Percentiles rank a stretch among this genome's conserved stretches.
phyloP scores from a whole-genome alignment of 2,329 filamentous ascomycete species.

The Colletotrichum cordylinicola region DNA sequence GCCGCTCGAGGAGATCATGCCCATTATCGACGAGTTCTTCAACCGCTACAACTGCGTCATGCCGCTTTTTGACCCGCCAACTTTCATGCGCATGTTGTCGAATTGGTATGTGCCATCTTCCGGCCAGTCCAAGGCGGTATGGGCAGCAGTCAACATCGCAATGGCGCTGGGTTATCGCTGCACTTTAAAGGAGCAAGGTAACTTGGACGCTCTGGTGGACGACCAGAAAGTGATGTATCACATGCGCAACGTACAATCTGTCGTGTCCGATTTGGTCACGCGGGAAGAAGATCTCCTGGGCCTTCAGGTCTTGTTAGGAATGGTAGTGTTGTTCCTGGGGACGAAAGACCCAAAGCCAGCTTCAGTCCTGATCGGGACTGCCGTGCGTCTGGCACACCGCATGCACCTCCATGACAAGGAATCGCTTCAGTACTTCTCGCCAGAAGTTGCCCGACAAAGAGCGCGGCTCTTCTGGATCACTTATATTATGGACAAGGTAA shows the following conservation, averaged over 20 bases:
- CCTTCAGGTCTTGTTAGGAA: slow-evolving; percentile 42
- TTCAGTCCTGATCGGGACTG: slow-evolving; percentile 42
- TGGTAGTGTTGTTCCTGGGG: slow-evolving; percentile 43
- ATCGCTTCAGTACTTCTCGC: slow-evolving; percentile 26
- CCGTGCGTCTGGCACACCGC: slow-evolving; percentile 42
- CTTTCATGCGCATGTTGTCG: slow-evolving; percentile 40
- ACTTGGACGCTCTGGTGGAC: slow-evolving; percentile 21
- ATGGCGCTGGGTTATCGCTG: slow-evolving; percentile 40
- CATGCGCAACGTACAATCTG: slow-evolving; percentile 42
- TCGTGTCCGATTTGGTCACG: slow-evolving; percentile 42
- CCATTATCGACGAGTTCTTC: slow-evolving; percentile 43
- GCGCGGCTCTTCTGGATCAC: slow-evolving; percentile 46
- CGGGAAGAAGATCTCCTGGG: slow-evolving; percentile 42
- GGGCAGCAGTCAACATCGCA: slow-evolving; percentile 45
- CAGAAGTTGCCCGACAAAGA: slow-evolving; percentile 38
- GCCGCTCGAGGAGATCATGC: slow-evolving; percentile 38
- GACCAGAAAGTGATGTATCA: slow-evolving; percentile 29
- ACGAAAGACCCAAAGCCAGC: slow-evolving; percentile 41
- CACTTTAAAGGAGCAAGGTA: slow-evolving; percentile 22
- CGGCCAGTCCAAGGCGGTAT: slow-evolving; percentile 23
- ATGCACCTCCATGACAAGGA: slow-evolving; percentile 38
- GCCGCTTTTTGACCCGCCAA: slow-evolving; percentile 41
- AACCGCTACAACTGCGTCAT: slow-evolving; percentile 37
- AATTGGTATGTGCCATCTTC: slow-evolving; percentile 36
- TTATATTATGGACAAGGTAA: slow-evolving; percentile 45